Base-by-base conservation (phyloP, 441 rosid species). In the Croton laevigatus region DNA sequence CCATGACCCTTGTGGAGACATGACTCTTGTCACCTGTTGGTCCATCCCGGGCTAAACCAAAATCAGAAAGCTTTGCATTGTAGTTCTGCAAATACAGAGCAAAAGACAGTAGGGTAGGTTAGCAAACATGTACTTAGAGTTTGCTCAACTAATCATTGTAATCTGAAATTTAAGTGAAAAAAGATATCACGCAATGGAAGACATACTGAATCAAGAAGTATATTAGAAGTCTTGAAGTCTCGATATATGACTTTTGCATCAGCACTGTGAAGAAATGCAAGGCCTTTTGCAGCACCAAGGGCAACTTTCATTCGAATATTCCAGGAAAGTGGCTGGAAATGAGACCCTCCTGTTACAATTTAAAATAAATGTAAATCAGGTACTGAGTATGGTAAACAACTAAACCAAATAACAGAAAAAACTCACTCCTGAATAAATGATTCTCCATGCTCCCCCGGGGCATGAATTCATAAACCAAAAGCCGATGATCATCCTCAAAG, bases 51-150 rank as follows among this genome's bases (percentile, higher is more conserved):
- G 97, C 95, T 70, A 91, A 82, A 22, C 97, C 97, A 63, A 91
- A 91, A 84, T 91, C 97, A 58, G 95, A 91, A 75, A 91, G 94
- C 84, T 91, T 89, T 36, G 97, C 95, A 76, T 81, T 89, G 83
- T 89, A 85, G 73, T 84, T 84, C 94, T 91, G 80, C 71, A 83
- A 70, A 67, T 59, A 71, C 53, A 22, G 22, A 44, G 42, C 58
- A 20, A 59, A 72, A 36, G 23, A 12, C 23, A 61, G 9, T 40
- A 60, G 58, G 71, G n/a, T 46, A 46, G 11, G 36, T 13, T n/a
- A 58, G 13, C n/a, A 58, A 13, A 57, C 27, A 20, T 27, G 1
- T 4, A 19, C 40, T 13, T 40, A 40, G 1, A 40, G 44, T 40
- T 9, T 17, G 46, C 58, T 36, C 34, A 59, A 49, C 36, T 10